Percentiles rank a stretch among this genome's conserved stretches.
Evolutionary conservation across 352 stramenopile species (phyloP).

Genomic region (Phytophthora megakarya): DNA sequence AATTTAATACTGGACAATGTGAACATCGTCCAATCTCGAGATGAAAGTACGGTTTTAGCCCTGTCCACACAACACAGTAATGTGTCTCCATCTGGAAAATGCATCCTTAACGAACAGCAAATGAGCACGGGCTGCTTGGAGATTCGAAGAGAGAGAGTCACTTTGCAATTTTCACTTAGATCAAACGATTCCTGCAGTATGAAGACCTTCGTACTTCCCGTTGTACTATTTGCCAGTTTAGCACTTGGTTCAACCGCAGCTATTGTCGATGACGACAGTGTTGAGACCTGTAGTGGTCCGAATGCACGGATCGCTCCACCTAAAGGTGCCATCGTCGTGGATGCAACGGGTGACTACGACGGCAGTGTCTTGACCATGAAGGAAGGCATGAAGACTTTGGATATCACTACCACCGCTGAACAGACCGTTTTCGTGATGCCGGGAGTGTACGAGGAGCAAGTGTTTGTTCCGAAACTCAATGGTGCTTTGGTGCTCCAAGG

Average conservation of each 20-base stretch:
- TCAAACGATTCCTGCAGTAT: slow-evolving; percentile 4
- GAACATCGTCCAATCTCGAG: slow-evolving; percentile 11
- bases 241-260: not conserved
- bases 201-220: slow-evolving; percentile 12
- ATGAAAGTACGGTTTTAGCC: slow-evolving; percentile 14
- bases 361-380: slow-evolving; percentile 16
- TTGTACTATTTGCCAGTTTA: slow-evolving; percentile 10
- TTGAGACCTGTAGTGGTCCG: not conserved
- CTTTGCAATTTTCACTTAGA: slow-evolving; percentile 6
- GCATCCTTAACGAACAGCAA: not conserved
- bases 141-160: no score
- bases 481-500: slow-evolving; percentile 20
- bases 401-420: slow-evolving; percentile 5
- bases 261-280: slow-evolving; percentile 1
- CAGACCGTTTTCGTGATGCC: slow-evolving; percentile 27
- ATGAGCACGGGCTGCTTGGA: not conserved
- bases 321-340: slow-evolving; percentile 16
- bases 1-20: slow-evolving; percentile 1
- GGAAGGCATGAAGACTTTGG: slow-evolving; percentile 10
- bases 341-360: slow-evolving; percentile 20
- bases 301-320: slow-evolving; percentile 17
- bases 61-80: slow-evolving; percentile 15
- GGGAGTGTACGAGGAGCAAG: slow-evolving; percentile 24
- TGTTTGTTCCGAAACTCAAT: slow-evolving; percentile 6
- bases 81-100: slow-evolving; percentile 9